phyloP scores from a whole-genome alignment of 352 stramenopile genomes.

The Globisporangium viniferum region DNA sequence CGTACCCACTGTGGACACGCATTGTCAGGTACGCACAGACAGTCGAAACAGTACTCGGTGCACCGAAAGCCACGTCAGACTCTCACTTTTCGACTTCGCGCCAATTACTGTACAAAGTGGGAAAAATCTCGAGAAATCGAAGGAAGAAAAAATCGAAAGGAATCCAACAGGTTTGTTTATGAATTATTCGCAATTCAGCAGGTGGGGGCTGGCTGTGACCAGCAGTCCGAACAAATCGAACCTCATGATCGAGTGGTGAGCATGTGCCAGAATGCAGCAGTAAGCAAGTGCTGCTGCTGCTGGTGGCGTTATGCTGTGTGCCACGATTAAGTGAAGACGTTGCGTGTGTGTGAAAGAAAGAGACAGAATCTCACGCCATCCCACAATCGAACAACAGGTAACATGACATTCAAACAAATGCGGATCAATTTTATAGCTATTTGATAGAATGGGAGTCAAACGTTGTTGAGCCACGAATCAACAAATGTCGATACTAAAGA shows the following conservation, averaged over 20 bases:
- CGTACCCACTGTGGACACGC: not conserved
- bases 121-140: not conserved
- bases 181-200: no score
- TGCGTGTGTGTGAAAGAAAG: not conserved
- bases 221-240: not conserved
- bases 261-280: not conserved
- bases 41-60: conserved; percentile 3
- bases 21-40: not conserved
- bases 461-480: no score
- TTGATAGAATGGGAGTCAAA: no score
- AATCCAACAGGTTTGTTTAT: not conserved
- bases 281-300: not conserved
- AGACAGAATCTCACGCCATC: conserved; percentile 11
- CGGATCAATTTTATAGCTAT: no score
- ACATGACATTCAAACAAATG: not conserved
- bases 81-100: not conserved
- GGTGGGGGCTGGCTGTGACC: not conserved
- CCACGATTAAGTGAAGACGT: not conserved
- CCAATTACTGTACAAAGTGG: not conserved
- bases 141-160: not conserved
- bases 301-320: not conserved
- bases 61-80: conserved; percentile 1
- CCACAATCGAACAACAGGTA: conserved; percentile 2
- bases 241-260: not conserved
- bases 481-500: no score